Percentiles rank a stretch among this genome's conserved stretches.
Evolutionary conservation across 2,329 filamentous ascomycete species (phyloP).

Genomic region (Cercospora sp.): DNA sequence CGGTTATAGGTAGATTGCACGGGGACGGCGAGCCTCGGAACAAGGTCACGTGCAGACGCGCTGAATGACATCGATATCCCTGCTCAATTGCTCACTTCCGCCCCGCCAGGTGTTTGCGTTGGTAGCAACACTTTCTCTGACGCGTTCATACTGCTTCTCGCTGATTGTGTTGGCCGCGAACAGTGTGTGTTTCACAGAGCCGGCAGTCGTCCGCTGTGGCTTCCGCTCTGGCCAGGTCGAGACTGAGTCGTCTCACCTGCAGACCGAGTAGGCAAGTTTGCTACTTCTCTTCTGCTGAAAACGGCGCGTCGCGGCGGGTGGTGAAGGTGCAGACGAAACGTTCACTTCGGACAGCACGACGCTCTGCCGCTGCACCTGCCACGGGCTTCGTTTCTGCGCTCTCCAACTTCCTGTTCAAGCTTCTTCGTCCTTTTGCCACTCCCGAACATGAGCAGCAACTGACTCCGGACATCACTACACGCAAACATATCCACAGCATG

Average conservation of each 20-base stretch:
- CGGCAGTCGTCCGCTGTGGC: conserved; percentile 1
- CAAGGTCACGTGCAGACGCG: background rate
- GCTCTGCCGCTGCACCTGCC: conserved; percentile 19
- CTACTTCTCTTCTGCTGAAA: conserved; percentile 19
- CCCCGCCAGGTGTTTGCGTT: background rate
- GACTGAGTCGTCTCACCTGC: background rate
- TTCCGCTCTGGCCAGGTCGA: background rate
- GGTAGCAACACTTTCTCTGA: background rate
- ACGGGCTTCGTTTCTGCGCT: conserved; percentile 19
- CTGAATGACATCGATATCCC: background rate
- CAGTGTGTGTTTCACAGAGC: background rate
- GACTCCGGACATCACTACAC: conserved; percentile 21
- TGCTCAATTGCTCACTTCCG: background rate
- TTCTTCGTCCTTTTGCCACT: conserved; percentile 25
- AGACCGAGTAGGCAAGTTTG: conserved; percentile 25
- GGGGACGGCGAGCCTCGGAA: conserved; percentile 7
- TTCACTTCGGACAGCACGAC: conserved; percentile 2
- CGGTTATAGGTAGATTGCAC: background rate
- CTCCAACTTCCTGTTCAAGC: conserved; percentile 21
- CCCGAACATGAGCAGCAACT: conserved; percentile 16
- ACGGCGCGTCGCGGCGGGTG: background rate
- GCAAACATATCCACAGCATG: conserved; percentile 46
- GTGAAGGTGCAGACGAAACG: background rate
- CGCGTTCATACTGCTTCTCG: background rate
- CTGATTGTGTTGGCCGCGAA: background rate